A percentile compares a stretch with the other conserved stretches of the same genome.
These are phyloP conservation scores for Trypanosoma rangeli DNA, from an alignment of 208 protist species.

Conservation along the genomic window DNA sequence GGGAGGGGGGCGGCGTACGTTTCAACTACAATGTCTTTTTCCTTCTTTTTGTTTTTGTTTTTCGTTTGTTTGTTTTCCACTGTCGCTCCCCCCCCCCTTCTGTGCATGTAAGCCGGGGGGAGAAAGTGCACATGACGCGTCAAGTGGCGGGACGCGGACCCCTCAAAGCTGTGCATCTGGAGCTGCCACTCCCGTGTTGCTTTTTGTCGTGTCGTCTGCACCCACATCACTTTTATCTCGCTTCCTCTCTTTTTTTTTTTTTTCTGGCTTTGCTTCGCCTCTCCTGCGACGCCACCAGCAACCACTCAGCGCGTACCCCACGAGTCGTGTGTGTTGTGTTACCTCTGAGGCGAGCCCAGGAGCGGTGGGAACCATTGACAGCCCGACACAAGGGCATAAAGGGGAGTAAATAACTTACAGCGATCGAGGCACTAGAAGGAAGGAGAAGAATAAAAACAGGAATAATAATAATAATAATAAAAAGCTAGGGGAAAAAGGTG, in stretches of 20 bases:
- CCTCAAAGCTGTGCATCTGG: background rate
- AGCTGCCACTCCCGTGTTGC: background rate
- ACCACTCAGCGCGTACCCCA: background rate
- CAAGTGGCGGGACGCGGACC: no score
- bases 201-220: no score
- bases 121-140: background rate
- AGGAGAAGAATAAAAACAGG: conserved; percentile 5
- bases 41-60: background rate
- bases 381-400: background rate
- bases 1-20: no score
- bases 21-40: background rate
- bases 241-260: background rate
- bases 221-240: no score
- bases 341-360: background rate
- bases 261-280: background rate
- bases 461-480: conserved; percentile 2
- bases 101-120: background rate
- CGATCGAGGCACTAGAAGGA: background rate
- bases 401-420: background rate
- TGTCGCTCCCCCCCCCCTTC: background rate
- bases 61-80: no score
- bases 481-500: background rate
- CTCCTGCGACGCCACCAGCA: background rate
- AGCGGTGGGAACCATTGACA: background rate
- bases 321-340: background rate